phyloP scores from a whole-genome alignment of 2,329 filamentous ascomycete genomes.

The Balansia obtecta region DNA sequence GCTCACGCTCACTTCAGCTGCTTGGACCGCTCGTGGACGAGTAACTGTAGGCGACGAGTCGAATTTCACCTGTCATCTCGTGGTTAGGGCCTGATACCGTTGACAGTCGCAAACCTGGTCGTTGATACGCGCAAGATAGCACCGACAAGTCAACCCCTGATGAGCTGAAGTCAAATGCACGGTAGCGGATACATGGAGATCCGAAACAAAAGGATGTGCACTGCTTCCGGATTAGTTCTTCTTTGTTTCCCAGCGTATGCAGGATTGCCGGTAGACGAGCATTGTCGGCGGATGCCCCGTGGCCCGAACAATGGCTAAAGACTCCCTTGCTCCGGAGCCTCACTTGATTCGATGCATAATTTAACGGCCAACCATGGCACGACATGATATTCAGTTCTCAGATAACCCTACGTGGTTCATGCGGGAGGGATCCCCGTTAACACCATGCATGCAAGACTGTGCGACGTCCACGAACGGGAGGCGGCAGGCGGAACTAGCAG shows the following conservation, averaged over 20 bases:
- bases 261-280: background rate
- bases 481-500: background rate
- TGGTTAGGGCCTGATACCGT: background rate
- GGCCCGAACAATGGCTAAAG: background rate
- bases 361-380: background rate
- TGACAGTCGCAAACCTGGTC: background rate
- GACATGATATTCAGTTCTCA: background rate
- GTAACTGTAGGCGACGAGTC: background rate
- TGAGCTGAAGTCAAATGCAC: background rate
- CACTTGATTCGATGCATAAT: background rate
- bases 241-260: background rate
- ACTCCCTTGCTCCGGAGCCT: background rate
- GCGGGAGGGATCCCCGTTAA: background rate
- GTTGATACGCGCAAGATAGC: background rate
- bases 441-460: background rate
- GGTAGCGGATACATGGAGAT: background rate
- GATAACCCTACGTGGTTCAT: background rate
- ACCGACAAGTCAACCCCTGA: background rate
- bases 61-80: background rate
- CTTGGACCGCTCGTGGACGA: background rate
- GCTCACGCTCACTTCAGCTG: background rate
- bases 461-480: background rate
- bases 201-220: background rate
- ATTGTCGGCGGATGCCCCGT: background rate
- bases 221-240: background rate